Base-by-base conservation (phyloP, 495 filamentous ascomycete genomes). In the Amphirosellinia nigrospora region DNA sequence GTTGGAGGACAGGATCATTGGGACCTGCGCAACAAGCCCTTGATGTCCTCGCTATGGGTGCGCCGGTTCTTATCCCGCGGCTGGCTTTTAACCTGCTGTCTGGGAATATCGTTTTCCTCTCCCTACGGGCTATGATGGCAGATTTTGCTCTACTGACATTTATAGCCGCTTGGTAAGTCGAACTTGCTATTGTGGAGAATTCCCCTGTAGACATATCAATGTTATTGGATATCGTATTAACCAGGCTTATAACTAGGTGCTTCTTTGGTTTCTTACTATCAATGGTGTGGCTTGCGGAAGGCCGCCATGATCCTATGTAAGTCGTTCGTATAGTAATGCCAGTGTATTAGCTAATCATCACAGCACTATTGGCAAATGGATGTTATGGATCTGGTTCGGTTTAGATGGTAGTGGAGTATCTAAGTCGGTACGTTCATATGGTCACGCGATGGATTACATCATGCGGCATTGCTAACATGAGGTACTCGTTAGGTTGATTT, bases 371-470 rank as follows among this genome's bases (percentile, higher is more conserved):
- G 85, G 86, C 48, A 92, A 92, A 76, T 93, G 91, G 91, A 92
- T 93, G 91, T 84, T 93, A 0, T 93, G 89, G 84, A 91, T 93
- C 65, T 93, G 91, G 91, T 93, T 93, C 70, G 91, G 91, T 0
- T 82, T 93, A 15, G 91, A 93, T 67, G 91, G 90, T 10, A 92
- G 89, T 1, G 91, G 91, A 5, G 89, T 93, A 39, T 83, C 90
- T 69, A 79, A 85, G 71, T 91, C 90, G 15, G 85, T 85, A 68
- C 36, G 80, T 73, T 43, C 46, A 2, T 0, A 2, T 11, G 3
- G 10, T 11, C 6, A 52, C 2, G 7, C 36, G 34, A 23, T 45
- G 30, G 11, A 15, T 4, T 23, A 10, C 2, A 4, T 45, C 11
- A n/a, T 10, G 21, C 19, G 32, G 26, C 38, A 0, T 19, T 46